Conservation (phyloP, 257 asterid species). For the Dorcoceras hygrometricum region DNA sequence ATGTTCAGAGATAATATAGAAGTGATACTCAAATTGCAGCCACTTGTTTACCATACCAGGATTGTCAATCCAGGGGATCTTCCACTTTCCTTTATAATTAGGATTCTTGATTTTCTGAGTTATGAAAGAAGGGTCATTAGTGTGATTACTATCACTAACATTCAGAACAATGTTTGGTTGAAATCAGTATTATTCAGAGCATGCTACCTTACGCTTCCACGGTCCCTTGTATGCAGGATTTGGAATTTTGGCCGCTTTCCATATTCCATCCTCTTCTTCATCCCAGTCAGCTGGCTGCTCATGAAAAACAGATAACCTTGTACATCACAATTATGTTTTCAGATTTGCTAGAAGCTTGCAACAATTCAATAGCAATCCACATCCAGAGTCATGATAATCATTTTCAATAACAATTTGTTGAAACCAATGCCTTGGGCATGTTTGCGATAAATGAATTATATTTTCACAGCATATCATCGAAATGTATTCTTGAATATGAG, state of each 20-base stretch:
- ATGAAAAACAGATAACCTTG: slow-evolving; percentile 24
- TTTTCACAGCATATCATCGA: too few relatives aligned
- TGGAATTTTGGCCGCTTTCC: slow-evolving; percentile 77
- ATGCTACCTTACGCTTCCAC: slow-evolving; percentile 65
- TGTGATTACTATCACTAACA: slow-evolving; percentile 7
- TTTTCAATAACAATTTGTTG: background rate
- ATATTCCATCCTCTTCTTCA: slow-evolving; percentile 89
- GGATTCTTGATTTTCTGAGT: slow-evolving; percentile 84
- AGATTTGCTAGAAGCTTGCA: background rate
- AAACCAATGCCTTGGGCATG: background rate
- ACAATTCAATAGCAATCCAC: background rate
- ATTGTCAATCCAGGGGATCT: slow-evolving; percentile 85
- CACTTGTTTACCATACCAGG: slow-evolving; percentile 52
- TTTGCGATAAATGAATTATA: too few relatives aligned
- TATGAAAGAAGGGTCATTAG: slow-evolving; percentile 17
- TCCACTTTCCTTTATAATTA: slow-evolving; percentile 93
- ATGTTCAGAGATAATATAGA: background rate
- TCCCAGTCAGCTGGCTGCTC: slow-evolving; percentile 91
- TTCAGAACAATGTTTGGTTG: background rate
- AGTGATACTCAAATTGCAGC: slow-evolving; percentile 12
- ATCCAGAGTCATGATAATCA: background rate
- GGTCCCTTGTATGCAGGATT: slow-evolving; percentile 83
- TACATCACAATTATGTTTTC: background rate
- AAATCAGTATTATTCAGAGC: slow-evolving; percentile 1
- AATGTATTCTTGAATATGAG: too few relatives aligned